Evolutionary conservation across 805 yeast species (phyloP).

Genomic region (Schizosaccharomyces octosporus): DNA sequence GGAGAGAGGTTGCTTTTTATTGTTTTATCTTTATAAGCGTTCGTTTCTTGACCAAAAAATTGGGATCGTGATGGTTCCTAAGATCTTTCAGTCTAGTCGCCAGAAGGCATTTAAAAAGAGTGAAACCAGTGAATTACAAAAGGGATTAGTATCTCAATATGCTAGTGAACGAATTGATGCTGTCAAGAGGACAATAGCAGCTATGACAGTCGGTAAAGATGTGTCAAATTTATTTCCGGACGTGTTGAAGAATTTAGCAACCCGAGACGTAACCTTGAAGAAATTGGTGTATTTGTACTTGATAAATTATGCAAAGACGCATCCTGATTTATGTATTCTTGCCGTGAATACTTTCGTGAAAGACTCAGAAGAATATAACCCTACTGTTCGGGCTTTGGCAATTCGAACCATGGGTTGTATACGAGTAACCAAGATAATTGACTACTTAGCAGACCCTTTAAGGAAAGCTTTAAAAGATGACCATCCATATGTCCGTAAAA

Average conservation of each 20-base stretch:
- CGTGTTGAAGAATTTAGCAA: slow-evolving; percentile 84
- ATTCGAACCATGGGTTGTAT: slow-evolving; percentile 97
- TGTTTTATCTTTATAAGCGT: no score
- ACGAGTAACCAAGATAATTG: slow-evolving; percentile 82
- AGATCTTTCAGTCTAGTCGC: not conserved
- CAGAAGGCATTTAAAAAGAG: slow-evolving; percentile 15
- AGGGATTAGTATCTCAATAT: slow-evolving; percentile 80
- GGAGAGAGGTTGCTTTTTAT: no score
- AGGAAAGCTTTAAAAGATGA: slow-evolving; percentile 69
- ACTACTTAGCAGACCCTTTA: slow-evolving; percentile 77
- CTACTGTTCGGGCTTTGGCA: slow-evolving; percentile 83
- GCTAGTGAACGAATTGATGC: slow-evolving; percentile 91
- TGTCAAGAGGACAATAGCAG: slow-evolving; percentile 85
- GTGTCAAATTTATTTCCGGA: slow-evolving; percentile 88
- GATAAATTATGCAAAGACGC: slow-evolving; percentile 91
- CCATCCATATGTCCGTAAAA: slow-evolving; percentile 89
- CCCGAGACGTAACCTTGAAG: slow-evolving; percentile 88
- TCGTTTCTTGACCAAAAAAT: not conserved
- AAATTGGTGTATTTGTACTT: slow-evolving; percentile 79
- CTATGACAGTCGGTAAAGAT: slow-evolving; percentile 95
- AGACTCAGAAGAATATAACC: slow-evolving; percentile 91
- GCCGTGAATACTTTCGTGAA: slow-evolving; percentile 92
- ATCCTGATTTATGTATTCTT: slow-evolving; percentile 82
- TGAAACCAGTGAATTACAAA: slow-evolving; percentile 73
- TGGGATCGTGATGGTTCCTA: not conserved